Evolutionary conservation across 768 basidiomycete genomes (phyloP).

Genomic region (Coprinopsis cinerea): DNA sequence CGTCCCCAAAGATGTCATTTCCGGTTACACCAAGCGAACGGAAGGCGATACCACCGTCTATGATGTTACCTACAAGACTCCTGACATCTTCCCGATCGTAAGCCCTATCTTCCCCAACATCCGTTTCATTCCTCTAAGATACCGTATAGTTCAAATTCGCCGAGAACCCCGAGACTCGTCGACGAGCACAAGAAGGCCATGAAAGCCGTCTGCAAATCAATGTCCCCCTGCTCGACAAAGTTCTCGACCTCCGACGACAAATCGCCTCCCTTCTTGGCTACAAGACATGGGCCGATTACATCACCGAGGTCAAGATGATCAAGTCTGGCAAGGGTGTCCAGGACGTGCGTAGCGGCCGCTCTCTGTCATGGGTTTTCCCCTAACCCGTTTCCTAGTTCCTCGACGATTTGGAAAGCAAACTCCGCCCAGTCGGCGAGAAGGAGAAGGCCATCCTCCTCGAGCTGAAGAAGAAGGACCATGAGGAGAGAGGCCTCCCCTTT

Average conservation of each 20-base stretch:
- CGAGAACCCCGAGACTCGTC: conserved; percentile 61
- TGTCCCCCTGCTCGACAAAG: conserved; percentile 61
- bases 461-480: conserved; percentile 72
- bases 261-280: conserved; percentile 68
- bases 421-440: conserved; percentile 64
- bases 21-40: conserved; percentile 65
- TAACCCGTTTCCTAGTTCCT: conserved; percentile 50
- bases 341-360: conserved; percentile 34
- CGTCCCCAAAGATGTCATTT: conserved; percentile 72
- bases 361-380: neutral
- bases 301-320: conserved; percentile 84
- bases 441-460: conserved; percentile 63
- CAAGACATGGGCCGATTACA: conserved; percentile 76
- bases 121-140: neutral
- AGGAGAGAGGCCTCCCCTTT: conserved; percentile 50
- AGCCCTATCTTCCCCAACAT: conserved; percentile 15
- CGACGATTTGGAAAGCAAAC: conserved; percentile 64
- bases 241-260: conserved; percentile 63
- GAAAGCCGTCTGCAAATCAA: conserved; percentile 69
- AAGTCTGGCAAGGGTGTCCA: conserved; percentile 59
- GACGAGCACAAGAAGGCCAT: conserved; percentile 56
- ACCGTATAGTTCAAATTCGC: conserved; percentile 73
- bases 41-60: conserved; percentile 55
- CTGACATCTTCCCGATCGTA: conserved; percentile 76
- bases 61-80: conserved; percentile 77